phyloP scores from a whole-genome alignment of 352 stramenopile species.

The Globisporangium abappressorium region DNA sequence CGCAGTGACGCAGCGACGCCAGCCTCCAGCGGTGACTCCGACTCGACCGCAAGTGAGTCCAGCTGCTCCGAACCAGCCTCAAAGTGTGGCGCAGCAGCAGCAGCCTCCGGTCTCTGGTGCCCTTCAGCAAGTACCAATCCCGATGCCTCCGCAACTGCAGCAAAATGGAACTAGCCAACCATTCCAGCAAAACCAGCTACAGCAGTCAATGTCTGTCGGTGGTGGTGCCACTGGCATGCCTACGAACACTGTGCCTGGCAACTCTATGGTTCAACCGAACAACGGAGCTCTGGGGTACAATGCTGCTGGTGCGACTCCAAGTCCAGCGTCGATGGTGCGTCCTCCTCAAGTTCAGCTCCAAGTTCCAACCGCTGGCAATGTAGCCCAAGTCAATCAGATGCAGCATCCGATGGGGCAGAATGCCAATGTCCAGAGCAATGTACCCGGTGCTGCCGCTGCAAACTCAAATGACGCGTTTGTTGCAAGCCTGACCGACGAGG shows the following conservation, averaged over 20 bases:
- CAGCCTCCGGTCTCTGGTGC: conserved; percentile 23
- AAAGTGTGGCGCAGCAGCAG: conserved; percentile 20
- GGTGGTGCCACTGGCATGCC: not conserved
- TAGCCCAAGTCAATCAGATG: not conserved
- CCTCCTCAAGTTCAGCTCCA: not conserved
- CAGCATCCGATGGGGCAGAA: conserved; percentile 6
- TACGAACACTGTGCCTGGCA: conserved; percentile 2
- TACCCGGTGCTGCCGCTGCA: not conserved
- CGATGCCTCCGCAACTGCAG: conserved; percentile 27
- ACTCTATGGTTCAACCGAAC: conserved; percentile 6
- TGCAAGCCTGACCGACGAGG: conserved; percentile 57
- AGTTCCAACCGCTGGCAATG: not conserved
- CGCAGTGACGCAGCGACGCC: conserved; percentile 60
- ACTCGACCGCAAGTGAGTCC: conserved; percentile 17
- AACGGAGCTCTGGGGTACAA: conserved; percentile 9
- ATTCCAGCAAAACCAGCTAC: conserved; percentile 8
- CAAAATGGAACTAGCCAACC: conserved; percentile 16
- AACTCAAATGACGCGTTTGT: conserved; percentile 23
- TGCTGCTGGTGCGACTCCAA: not conserved
- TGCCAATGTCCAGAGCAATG: conserved; percentile 1
- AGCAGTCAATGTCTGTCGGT: conserved; percentile 6
- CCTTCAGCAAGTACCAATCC: conserved; percentile 22
- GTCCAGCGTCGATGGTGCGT: not conserved
- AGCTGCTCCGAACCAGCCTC: conserved; percentile 16
- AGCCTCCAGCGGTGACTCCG: conserved; percentile 15